Evolutionary conservation across 495 filamentous ascomycete species (phyloP).

Genomic region (Podospora comata): DNA sequence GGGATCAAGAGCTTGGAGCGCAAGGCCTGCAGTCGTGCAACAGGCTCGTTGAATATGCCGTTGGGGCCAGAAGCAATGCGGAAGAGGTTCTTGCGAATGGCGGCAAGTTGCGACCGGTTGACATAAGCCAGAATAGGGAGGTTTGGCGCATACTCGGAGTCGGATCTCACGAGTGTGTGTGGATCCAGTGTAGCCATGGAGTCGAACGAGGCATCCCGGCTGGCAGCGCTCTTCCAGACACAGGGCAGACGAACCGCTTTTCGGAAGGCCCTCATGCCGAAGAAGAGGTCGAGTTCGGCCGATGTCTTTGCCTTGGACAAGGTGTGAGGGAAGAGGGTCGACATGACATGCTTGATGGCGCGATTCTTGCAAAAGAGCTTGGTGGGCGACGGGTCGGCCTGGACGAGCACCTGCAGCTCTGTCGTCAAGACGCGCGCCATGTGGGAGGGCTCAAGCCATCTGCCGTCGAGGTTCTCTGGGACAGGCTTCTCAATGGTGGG

Average conservation of each 20-base stretch:
- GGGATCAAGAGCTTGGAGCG: slow-evolving; percentile 41
- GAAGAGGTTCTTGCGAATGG: slow-evolving; percentile 36
- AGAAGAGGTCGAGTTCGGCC: slow-evolving; percentile 38
- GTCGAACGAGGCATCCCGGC: slow-evolving; percentile 32
- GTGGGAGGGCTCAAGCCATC: slow-evolving; percentile 27
- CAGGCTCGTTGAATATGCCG: slow-evolving; percentile 31
- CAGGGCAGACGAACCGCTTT: slow-evolving; percentile 35
- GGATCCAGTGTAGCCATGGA: slow-evolving; percentile 35
- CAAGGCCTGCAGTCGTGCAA: slow-evolving; percentile 35
- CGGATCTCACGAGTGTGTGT: slow-evolving; percentile 8
- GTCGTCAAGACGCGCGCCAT: slow-evolving; percentile 29
- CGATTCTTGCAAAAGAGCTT: slow-evolving; percentile 24
- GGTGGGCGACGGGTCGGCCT: slow-evolving; percentile 9
- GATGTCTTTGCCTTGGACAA: slow-evolving; percentile 27
- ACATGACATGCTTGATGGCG: slow-evolving; percentile 37
- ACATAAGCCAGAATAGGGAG: slow-evolving; percentile 43
- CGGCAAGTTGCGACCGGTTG: slow-evolving; percentile 34
- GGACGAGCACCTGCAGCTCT: slow-evolving; percentile 35
- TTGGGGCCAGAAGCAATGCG: slow-evolving; percentile 29
- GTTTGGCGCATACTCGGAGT: slow-evolving; percentile 21
- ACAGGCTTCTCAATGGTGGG: slow-evolving; percentile 34
- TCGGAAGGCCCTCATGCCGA: slow-evolving; percentile 31
- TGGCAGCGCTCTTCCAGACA: slow-evolving; percentile 34
- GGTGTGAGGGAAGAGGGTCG: slow-evolving; percentile 34
- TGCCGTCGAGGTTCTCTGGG: slow-evolving; percentile 21